A percentile compares a stretch with the other conserved stretches of the same genome.
phyloP scores from a whole-genome alignment of 2,329 filamentous ascomycete genomes.

The Sarocladiaceae sp. region DNA sequence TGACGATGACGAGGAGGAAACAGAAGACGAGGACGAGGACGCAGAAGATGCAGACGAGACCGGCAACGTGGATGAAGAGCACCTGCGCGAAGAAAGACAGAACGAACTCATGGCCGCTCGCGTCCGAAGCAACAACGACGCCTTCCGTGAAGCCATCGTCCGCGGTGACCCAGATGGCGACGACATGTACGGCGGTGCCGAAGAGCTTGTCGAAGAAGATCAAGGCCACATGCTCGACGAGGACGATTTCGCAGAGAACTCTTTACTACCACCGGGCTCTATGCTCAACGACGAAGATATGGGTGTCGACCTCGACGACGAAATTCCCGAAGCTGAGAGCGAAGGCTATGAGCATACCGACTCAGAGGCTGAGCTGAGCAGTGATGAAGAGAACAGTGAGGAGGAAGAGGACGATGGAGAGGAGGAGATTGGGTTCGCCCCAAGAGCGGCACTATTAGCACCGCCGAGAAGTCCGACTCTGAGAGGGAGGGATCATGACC shows the following conservation, averaged over 20 bases:
- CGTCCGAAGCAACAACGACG: conserved; percentile 56
- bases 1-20: conserved; percentile 39
- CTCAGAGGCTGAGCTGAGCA: conserved; percentile 61
- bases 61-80: conserved; percentile 35
- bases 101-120: conserved; percentile 45
- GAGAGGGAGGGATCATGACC: conserved; percentile 23
- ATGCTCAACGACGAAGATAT: conserved; percentile 33
- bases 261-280: neutral
- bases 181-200: conserved; percentile 49
- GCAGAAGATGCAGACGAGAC: conserved; percentile 33
- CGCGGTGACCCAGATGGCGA: conserved; percentile 44
- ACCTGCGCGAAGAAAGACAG: conserved; percentile 38
- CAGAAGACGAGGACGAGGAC: conserved; percentile 34
- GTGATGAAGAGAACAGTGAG: conserved; percentile 19
- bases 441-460: conserved; percentile 27
- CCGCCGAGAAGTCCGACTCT: conserved; percentile 35
- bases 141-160: conserved; percentile 55
- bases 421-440: conserved; percentile 34
- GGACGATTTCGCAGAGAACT: conserved; percentile 45
- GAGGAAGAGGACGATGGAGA: conserved; percentile 18
- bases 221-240: conserved; percentile 59
- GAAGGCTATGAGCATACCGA: conserved; percentile 75
- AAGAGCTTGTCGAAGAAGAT: conserved; percentile 51
- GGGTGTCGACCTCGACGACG: conserved; percentile 67
- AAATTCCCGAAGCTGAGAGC: conserved; percentile 61